Evolutionary conservation across 2,329 filamentous ascomycete genomes (phyloP).

Genomic region (Colletotrichum filicis): DNA sequence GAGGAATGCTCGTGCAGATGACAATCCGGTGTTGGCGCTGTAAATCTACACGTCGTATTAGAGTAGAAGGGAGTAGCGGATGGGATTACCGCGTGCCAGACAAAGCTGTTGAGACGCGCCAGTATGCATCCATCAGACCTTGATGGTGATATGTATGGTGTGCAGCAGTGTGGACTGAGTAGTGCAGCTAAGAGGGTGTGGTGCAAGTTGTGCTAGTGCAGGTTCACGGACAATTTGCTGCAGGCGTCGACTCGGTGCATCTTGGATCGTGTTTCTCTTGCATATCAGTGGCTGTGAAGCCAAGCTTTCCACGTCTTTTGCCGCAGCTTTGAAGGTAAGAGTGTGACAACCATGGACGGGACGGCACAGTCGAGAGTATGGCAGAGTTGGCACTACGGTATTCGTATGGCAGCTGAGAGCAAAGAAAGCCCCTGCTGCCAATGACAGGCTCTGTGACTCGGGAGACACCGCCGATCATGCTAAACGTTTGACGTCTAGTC

Average conservation of each 20-base stretch:
- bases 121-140: not conserved
- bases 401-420: not conserved
- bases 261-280: not conserved
- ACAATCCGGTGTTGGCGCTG: constrained; percentile 2
- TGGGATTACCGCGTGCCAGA: not conserved
- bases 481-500: constrained; percentile 11
- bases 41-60: not conserved
- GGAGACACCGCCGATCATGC: constrained; percentile 13
- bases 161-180: not conserved
- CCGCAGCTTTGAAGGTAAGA: not conserved
- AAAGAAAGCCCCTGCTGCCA: not conserved
- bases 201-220: constrained; percentile 27
- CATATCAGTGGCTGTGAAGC: constrained; percentile 8
- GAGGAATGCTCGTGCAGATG: constrained; percentile 20
- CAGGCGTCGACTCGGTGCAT: constrained; percentile 22
- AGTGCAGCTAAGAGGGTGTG: constrained; percentile 15
- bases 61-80: not conserved
- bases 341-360: not conserved
- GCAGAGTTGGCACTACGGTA: not conserved
- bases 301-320: not conserved
- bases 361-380: not conserved
- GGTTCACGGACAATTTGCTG: constrained; percentile 32
- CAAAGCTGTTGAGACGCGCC: constrained; percentile 10
- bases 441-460: constrained; percentile 18
- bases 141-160: not conserved